Base-by-base conservation (phyloP, 2,329 filamentous ascomycete genomes). In the Fusarium longipes region DNA sequence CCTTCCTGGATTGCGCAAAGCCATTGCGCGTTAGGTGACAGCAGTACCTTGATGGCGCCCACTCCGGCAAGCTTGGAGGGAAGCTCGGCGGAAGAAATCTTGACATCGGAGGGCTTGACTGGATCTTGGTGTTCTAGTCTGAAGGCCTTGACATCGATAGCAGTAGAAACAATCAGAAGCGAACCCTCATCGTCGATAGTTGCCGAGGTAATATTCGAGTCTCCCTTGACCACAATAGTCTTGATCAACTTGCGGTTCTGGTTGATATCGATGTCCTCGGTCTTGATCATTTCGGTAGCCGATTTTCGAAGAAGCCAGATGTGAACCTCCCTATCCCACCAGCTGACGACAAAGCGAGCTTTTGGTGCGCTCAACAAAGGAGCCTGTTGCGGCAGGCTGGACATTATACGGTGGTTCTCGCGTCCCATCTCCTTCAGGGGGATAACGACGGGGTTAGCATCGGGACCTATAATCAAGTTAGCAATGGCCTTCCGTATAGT, bases 281-380 rank as follows among this genome's bases (percentile, higher is more conserved):
- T 70, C 40, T 81, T 77, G 42, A 83, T 76, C 24, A 88, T 77
- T 38, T 84, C 80, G 29, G 78, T 78, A 17, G 85, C 78, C 6
- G 83, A 78, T 60, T 79, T 80, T 45, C 75, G 80, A 17, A 88
- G 73, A 36, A 82, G 86, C 93, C 94, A 99, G 63, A 99, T 86
- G 70, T 91, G 89, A 47, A 98, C 84, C 76, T 96, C 92, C 56
- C 91, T 86, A 68, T 95, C 92, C 93, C 94, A 98, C 92, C 93
- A 98, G 77, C 92, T 93, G 73, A 96, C 87, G 25, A 99, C 81
- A 22, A 97, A 82, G 47, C 96, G 87, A 40, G 89, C 89, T 39
- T 86, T 86, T 3, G 89, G 83, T 5, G 94, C 91, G 68, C 92
- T 94, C 33, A 87, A 82, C 9, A 97, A 77, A 4, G 91, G 89